phyloP scores from a whole-genome alignment of 345 rosid species.

The Turnera subulata region DNA sequence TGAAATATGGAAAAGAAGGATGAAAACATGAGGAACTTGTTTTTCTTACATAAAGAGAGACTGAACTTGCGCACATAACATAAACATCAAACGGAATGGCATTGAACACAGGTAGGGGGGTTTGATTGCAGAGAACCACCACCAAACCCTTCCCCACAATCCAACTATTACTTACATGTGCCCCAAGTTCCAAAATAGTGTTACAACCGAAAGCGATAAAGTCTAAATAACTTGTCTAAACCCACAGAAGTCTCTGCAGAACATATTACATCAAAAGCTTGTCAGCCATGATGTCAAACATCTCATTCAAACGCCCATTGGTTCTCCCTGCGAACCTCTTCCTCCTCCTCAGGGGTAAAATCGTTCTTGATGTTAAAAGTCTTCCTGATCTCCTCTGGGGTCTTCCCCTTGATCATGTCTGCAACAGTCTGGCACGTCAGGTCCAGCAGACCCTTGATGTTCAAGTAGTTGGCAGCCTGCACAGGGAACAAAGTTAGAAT shows the following conservation, averaged over 20 bases:
- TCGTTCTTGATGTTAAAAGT: conserved; percentile 24
- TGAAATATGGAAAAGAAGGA: no score
- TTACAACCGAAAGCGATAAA: neutral
- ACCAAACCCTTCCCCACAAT: neutral
- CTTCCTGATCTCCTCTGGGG: conserved; percentile 25
- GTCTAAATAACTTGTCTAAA: neutral
- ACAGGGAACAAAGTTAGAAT: neutral
- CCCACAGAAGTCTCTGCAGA: neutral
- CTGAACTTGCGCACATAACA: neutral
- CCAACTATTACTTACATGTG: conserved; percentile 7
- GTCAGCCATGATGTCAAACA: neutral
- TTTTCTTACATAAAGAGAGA: no score
- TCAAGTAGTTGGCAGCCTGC: conserved; percentile 28
- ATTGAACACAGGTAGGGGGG: neutral
- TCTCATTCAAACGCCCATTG: conserved; percentile 31
- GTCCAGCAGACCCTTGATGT: conserved; percentile 26
- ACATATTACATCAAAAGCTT: neutral
- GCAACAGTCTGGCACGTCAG: conserved; percentile 29
- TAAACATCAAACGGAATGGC: neutral
- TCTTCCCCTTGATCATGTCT: conserved; percentile 27
- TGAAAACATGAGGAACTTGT: no score
- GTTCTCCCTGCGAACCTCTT: conserved; percentile 23
- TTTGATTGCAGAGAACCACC: neutral
- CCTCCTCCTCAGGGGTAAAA: conserved; percentile 27
- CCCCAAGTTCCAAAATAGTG: neutral